Evolutionary conservation across 768 basidiomycete genomes (phyloP).

Genomic region (Auricularia cornea): DNA sequence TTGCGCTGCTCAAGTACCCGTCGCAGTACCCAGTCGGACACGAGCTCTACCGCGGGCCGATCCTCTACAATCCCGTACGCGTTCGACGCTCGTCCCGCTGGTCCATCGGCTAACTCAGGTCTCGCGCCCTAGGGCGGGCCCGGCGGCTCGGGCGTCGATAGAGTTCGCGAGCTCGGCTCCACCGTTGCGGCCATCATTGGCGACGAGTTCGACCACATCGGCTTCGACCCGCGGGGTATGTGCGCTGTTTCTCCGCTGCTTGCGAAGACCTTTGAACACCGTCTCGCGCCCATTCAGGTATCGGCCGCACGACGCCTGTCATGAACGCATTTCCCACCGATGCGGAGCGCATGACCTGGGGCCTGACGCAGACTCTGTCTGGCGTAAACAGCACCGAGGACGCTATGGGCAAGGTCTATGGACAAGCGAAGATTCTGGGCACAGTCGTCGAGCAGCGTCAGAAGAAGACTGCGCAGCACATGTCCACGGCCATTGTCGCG

Average conservation of each 20-base stretch:
- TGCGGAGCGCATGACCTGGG: slow-evolving; percentile 4
- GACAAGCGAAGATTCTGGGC: slow-evolving; percentile 3
- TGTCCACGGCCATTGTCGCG: slow-evolving; percentile 21
- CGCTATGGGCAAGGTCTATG: not conserved
- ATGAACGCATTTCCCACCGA: not conserved
- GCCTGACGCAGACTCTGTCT: not conserved
- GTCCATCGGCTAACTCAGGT: not conserved
- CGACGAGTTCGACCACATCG: slow-evolving; percentile 6
- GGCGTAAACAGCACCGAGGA: slow-evolving; percentile 6
- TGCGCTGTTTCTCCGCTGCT: too few species aligned
- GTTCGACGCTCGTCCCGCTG: not conserved
- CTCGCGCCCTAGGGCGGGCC: slow-evolving; percentile 36
- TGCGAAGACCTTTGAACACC: not conserved
- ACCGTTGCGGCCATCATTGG: slow-evolving; percentile 1
- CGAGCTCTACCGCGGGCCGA: slow-evolving; percentile 34
- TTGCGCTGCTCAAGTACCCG: slow-evolving; percentile 36
- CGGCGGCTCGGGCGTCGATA: slow-evolving; percentile 34
- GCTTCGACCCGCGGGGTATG: slow-evolving; percentile 7
- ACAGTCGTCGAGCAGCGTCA: slow-evolving; percentile 8
- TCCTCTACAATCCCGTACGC: slow-evolving; percentile 33
- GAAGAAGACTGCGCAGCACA: slow-evolving; percentile 14
- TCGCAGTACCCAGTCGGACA: slow-evolving; percentile 22
- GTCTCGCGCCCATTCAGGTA: not conserved
- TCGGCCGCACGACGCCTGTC: not conserved
- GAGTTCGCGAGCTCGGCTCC: slow-evolving; percentile 8